These are phyloP conservation scores for Bipolaris victoriae DNA, from an alignment of 2,329 filamentous ascomycete genomes.

Conservation along the genomic window DNA sequence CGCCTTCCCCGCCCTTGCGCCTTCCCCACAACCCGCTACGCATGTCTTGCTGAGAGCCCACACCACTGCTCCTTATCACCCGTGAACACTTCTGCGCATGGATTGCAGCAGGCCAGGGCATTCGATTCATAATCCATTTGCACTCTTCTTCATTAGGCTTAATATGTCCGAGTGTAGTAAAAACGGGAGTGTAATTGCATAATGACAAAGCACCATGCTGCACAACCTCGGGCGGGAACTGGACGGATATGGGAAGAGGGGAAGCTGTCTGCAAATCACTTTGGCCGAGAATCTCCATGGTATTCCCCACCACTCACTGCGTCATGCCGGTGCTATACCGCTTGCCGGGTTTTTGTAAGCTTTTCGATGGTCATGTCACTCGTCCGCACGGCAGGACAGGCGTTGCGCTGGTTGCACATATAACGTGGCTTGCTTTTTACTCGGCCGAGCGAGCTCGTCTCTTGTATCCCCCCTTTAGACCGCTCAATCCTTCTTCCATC, in stretches of 20 bases:
- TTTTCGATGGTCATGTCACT: not conserved
- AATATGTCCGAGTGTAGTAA: not conserved
- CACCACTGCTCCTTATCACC: not conserved
- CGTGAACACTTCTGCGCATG: no score
- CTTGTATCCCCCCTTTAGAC: no score
- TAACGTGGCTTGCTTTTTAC: no score
- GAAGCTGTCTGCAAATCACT: not conserved
- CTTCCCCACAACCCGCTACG: not conserved
- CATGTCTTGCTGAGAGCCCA: not conserved
- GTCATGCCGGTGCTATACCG: not conserved
- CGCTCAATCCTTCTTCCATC: no score
- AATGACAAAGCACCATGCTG: not conserved
- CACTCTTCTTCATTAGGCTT: not conserved
- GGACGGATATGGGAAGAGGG: slow-evolving; percentile 1
- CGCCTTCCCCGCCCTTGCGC: slow-evolving; percentile 4
- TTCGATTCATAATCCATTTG: not conserved
- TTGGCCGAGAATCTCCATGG: not conserved
- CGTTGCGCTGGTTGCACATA: no score
- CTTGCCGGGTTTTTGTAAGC: not conserved
- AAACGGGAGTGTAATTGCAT: not conserved
- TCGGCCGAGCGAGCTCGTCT: no score
- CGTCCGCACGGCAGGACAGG: no score
- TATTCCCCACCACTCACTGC: slow-evolving; percentile 1
- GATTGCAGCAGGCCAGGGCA: no score
- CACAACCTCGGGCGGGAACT: not conserved